A percentile compares a stretch with the other conserved stretches of the same genome.
phyloP scores from a whole-genome alignment of 2,329 filamentous ascomycete species.

The Diaporthe helianthi region DNA sequence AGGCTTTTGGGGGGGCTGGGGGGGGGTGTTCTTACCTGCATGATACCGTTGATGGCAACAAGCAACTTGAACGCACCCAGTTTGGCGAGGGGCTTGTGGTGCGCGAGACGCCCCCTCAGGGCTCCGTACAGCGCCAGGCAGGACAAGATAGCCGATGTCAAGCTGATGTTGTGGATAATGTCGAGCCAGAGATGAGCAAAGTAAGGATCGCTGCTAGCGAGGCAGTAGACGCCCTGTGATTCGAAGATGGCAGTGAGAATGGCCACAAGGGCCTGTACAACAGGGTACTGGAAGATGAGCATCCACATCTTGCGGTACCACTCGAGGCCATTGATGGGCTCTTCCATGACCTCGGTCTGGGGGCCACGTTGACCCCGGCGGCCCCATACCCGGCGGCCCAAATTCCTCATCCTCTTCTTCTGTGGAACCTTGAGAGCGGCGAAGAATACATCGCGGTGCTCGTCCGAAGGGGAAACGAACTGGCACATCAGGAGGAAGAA shows the following conservation, averaged over 20 bases:
- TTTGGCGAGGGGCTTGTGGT: slow-evolving; percentile 43
- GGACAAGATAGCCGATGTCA: slow-evolving; percentile 39
- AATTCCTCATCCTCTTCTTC: slow-evolving; percentile 38
- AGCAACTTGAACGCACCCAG: slow-evolving; percentile 46
- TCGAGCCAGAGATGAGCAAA: slow-evolving; percentile 44
- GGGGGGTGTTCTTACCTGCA: slow-evolving; percentile 37
- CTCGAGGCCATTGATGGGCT: slow-evolving; percentile 40
- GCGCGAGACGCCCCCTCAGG: slow-evolving; percentile 39
- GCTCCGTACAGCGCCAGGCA: slow-evolving; percentile 41
- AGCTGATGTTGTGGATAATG: slow-evolving; percentile 40
- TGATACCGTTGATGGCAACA: slow-evolving; percentile 41
- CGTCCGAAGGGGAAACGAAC: slow-evolving; percentile 47
- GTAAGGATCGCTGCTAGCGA: slow-evolving; percentile 39
- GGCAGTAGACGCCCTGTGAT: slow-evolving; percentile 42
- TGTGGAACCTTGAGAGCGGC: slow-evolving; percentile 43
- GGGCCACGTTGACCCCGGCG: not conserved
- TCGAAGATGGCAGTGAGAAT: slow-evolving; percentile 46
- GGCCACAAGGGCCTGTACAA: slow-evolving; percentile 48
- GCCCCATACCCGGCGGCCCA: slow-evolving; percentile 11
- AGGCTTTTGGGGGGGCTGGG: not conserved
- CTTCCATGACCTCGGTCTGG: slow-evolving; percentile 29
- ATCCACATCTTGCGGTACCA: slow-evolving; percentile 46
- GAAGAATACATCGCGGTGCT: slow-evolving; percentile 47
- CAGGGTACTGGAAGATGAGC: slow-evolving; percentile 50
- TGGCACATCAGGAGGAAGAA: slow-evolving; percentile 55